phyloP scores from a whole-genome alignment of 192 early-diverging fungal species.

The Umbelopsis isabellina region DNA sequence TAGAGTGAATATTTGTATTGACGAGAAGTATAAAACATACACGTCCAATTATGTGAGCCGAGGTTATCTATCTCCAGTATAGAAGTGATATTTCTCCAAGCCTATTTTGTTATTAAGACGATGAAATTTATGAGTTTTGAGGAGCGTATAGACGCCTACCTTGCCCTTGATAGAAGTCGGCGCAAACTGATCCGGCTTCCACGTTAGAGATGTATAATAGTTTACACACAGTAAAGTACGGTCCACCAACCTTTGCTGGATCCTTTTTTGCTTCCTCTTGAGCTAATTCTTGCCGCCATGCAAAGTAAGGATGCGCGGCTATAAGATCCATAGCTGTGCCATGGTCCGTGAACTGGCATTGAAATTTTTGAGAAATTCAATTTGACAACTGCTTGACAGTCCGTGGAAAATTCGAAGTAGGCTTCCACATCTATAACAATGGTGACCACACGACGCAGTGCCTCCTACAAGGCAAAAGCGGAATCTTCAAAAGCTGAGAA shows the following conservation, averaged over 20 bases:
- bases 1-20: neutral
- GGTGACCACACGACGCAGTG: neutral
- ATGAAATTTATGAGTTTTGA: neutral
- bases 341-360: slow-evolving; percentile 10
- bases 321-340: slow-evolving; percentile 12
- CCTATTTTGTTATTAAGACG: neutral
- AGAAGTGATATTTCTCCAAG: slow-evolving; percentile 10
- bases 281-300: slow-evolving; percentile 16
- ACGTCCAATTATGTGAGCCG: slow-evolving; percentile 8
- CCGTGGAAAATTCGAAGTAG: neutral
- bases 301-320: slow-evolving; percentile 14
- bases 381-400: neutral
- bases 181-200: neutral
- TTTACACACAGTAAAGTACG: neutral
- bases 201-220: neutral
- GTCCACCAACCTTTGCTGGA: neutral
- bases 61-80: slow-evolving; percentile 15
- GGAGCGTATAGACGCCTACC: neutral
- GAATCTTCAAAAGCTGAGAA: neutral
- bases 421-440: neutral
- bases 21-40: neutral
- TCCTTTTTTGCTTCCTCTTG: slow-evolving; percentile 8
- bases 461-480: neutral
- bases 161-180: slow-evolving; percentile 19
- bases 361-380: neutral